Conservation (phyloP, 768 basidiomycete genomes). For the Calocybe cyanea region DNA sequence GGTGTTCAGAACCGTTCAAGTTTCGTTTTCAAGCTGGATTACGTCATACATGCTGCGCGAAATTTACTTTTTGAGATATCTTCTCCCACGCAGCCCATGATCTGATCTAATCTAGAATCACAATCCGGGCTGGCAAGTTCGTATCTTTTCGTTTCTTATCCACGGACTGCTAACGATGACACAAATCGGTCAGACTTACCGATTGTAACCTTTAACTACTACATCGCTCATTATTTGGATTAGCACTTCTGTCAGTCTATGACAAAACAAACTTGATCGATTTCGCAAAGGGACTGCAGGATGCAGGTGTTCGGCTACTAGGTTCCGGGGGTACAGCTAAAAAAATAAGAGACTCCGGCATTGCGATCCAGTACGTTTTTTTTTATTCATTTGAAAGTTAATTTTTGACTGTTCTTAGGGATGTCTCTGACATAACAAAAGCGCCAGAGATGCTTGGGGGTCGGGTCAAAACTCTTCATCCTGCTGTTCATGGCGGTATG, state of each 20-base stretch:
- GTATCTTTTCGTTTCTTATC: no score
- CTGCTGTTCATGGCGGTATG: constrained; percentile 93
- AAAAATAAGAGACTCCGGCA: constrained; percentile 91
- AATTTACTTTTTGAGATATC: no score
- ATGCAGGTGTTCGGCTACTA: constrained; percentile 80
- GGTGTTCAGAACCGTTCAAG: no score
- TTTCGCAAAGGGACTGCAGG: constrained; percentile 79
- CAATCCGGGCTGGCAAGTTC: no score
- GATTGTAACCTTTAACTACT: no score
- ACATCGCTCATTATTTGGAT: no score
- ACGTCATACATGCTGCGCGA: no score
- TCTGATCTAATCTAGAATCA: no score
- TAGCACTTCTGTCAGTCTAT: constrained; percentile 92
- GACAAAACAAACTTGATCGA: constrained; percentile 91
- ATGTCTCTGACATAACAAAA: constrained; percentile 96
- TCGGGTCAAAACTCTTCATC: constrained; percentile 96
- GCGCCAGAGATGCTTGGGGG: constrained; percentile 99
- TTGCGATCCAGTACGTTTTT: constrained; percentile 70
- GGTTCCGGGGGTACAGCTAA: constrained; percentile 98
- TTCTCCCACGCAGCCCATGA: no score
- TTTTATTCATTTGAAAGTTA: constrained; percentile 3
- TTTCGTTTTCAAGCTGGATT: no score
- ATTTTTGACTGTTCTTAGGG: constrained; percentile 43
- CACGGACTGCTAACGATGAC: no score
- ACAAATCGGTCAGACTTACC: no score